Conservation (phyloP, 177 flowering plant species). For the Vitis hybrid region DNA sequence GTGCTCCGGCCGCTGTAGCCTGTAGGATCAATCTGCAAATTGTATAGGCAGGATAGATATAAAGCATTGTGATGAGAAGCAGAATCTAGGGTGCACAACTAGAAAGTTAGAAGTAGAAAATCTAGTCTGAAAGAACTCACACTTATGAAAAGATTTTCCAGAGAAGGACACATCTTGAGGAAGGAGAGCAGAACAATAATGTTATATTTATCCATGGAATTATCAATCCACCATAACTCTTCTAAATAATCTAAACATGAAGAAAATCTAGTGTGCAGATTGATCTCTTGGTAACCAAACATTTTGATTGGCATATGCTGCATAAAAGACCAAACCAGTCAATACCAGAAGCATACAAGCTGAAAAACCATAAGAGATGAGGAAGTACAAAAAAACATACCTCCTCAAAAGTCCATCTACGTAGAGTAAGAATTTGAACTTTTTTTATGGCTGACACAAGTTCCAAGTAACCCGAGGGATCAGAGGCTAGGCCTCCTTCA, state of each 20-base stretch:
- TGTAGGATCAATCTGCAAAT: constrained; percentile 24
- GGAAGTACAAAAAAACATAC: not conserved
- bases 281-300: too few relatives aligned
- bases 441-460: constrained; percentile 15
- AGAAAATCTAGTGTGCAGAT: not conserved
- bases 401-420: constrained; percentile 31
- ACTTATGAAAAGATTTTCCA: constrained; percentile 21
- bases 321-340: not conserved
- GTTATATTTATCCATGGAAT: constrained; percentile 4
- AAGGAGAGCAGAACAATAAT: constrained; percentile 18
- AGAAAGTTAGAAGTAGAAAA: too few relatives aligned
- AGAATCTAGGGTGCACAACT: too few relatives aligned
- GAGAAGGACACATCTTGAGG: constrained; percentile 24
- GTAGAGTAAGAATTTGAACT: constrained; percentile 19
- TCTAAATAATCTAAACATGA: not conserved
- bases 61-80: too few relatives aligned
- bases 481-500: constrained; percentile 18
- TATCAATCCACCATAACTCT: constrained; percentile 34
- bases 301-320: too few relatives aligned
- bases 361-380: too few relatives aligned
- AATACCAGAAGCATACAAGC: not conserved
- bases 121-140: constrained; percentile 7
- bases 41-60: not conserved
- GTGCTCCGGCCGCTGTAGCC: constrained; percentile 1
- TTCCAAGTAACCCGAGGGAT: not conserved